Base-by-base conservation (phyloP, 495 filamentous ascomycete species). In the Podospora sp. region DNA sequence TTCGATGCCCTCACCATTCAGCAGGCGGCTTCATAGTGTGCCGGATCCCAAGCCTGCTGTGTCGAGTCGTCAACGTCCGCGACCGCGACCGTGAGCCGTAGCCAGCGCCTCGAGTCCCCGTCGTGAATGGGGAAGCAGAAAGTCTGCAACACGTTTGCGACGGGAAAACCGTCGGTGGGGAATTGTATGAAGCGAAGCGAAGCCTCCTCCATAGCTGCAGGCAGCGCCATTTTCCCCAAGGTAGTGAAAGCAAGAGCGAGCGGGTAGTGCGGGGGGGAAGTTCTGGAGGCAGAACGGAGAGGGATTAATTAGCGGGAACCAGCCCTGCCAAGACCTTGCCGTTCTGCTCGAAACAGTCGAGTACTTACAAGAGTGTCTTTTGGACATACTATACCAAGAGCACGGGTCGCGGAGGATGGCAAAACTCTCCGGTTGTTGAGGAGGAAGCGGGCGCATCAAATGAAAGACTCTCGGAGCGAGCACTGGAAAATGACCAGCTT, bases 161-260 rank as follows among this genome's bases (percentile, higher is more conserved):
- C 24, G n/a, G 11, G 1, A 59, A 59, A 33, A 27, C 1, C 25
- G 24, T 2, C n/a, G 56, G 56, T 29, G 27, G 56, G 56, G 27
- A 59, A 27, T 16, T 59, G 56, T 59, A 59, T 59, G 27, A 59
- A 59, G 27, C 56, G 56, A 59, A 59, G 56, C 27, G 56, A 35
- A 59, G 56, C 56, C 27, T 59, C 24, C 24, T 59, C 56, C 56
- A 59, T 59, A 24, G 56, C 52, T 6, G 52, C 52, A n/a, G 52
- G 52, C 52, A 55, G 3, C 7, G n/a, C 7, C 20, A 55, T 22
- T 55, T 55, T 55, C 6, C 22, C 52, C n/a, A 55, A 55, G 7
- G 11, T 55, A 12, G 52, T 55, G 52, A n/a, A 55, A 22, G 52
- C 52, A 55, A n/a, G 52, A 55, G 52, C 52, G 22, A n/a, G 52